Percentiles rank a stretch among this genome's conserved stretches.
These are phyloP conservation scores for Forsythia viridissima DNA, from an alignment of 257 asterid genomes.

Conservation along the genomic window DNA sequence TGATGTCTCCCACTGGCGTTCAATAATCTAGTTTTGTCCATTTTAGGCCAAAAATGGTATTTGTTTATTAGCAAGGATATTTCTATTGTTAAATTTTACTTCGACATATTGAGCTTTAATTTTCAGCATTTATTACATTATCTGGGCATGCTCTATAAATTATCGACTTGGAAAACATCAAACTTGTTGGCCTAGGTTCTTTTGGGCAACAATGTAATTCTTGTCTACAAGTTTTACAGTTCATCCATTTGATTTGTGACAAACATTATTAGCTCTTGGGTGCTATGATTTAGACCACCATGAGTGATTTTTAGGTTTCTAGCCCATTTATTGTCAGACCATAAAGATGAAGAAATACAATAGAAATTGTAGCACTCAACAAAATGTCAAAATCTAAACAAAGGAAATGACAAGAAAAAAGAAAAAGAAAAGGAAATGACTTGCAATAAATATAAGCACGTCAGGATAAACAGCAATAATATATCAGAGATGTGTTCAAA, in stretches of 20 bases:
- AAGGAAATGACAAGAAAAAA: background rate
- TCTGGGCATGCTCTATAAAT: background rate
- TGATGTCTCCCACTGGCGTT: background rate
- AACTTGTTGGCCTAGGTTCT: background rate
- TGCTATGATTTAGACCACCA: background rate
- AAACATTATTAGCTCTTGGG: background rate
- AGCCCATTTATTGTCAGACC: background rate
- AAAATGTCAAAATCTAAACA: background rate
- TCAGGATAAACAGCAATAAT: background rate
- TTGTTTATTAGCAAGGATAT: background rate
- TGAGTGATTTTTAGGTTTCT: background rate
- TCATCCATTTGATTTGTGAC: background rate
- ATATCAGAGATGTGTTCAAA: background rate
- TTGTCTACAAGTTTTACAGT: background rate
- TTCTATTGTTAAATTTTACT: background rate
- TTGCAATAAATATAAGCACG: background rate
- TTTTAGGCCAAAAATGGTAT: background rate
- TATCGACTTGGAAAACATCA: background rate
- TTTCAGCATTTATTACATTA: background rate
- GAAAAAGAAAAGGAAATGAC: background rate
- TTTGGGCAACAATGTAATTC: background rate
- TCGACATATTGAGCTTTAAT: background rate
- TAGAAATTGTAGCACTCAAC: background rate
- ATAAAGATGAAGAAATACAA: background rate
- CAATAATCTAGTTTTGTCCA: background rate